phyloP scores from a whole-genome alignment of 352 stramenopile species.

The Globisporangium nagaii region DNA sequence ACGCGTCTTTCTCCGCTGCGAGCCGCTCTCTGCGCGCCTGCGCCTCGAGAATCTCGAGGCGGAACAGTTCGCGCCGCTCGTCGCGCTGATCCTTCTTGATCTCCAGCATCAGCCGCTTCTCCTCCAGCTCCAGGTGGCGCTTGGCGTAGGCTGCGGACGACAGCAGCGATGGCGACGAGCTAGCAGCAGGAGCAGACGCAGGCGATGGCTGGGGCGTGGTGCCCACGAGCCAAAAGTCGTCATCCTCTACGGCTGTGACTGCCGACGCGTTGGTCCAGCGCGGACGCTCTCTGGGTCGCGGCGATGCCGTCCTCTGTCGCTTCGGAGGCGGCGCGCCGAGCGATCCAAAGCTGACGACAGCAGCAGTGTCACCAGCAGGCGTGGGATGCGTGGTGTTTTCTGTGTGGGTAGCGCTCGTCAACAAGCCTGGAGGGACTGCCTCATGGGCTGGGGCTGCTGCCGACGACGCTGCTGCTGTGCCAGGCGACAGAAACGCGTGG shows the following conservation, averaged over 20 bases:
- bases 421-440: neutral
- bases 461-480: neutral
- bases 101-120: constrained; percentile 49
- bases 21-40: constrained; percentile 34
- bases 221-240: constrained; percentile 21
- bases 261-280: constrained; percentile 9
- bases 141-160: constrained; percentile 19
- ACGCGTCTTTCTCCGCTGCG: constrained; percentile 35
- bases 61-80: constrained; percentile 27
- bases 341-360: neutral
- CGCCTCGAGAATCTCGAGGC: constrained; percentile 41
- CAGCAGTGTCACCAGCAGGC: neutral
- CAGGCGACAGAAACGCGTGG: neutral
- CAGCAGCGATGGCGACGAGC: neutral
- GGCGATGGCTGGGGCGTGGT: neutral
- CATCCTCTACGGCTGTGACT: constrained; percentile 23
- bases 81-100: constrained; percentile 35
- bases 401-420: neutral
- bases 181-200: too few relatives aligned
- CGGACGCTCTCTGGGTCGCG: neutral
- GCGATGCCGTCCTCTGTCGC: constrained; percentile 13
- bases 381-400: neutral
- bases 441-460: neutral
- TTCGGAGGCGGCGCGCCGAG: constrained; percentile 15
- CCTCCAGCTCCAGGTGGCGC: constrained; percentile 46